phyloP scores from a whole-genome alignment of 78 protist species.

The Diacronema lutheri region DNA sequence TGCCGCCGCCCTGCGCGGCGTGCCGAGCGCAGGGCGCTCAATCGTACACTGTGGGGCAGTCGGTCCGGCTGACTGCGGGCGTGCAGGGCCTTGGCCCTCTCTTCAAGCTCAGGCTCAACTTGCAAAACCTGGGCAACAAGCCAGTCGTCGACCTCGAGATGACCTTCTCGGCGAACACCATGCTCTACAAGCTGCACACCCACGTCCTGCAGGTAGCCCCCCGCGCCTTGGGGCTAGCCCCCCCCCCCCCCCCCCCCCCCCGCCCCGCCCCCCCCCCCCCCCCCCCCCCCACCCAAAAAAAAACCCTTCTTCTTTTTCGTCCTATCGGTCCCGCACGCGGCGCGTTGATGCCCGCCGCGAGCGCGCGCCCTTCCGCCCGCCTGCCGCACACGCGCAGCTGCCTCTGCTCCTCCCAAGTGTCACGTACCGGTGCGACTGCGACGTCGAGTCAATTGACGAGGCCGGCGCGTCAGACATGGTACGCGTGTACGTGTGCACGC shows the following conservation, averaged over 20 bases:
- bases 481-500: constrained; percentile 32
- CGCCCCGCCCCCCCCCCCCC: no score
- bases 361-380: not conserved
- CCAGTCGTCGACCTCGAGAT: not conserved
- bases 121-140: constrained; percentile 31
- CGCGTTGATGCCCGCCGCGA: no score
- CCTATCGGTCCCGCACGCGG: no score
- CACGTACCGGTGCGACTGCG: constrained; percentile 18
- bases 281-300: not conserved
- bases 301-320: not conserved
- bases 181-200: not conserved
- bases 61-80: constrained; percentile 46
- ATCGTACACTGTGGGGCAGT: not conserved
- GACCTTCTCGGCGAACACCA: not conserved
- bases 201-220: not conserved
- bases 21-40: not conserved
- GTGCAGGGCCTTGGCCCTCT: constrained; percentile 66
- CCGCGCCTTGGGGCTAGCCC: no score
- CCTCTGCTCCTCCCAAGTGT: constrained; percentile 56
- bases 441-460: constrained; percentile 32
- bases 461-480: constrained; percentile 33
- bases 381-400: not conserved
- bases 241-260: no score
- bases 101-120: constrained; percentile 18
- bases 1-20: no score